Conservation (phyloP, 2,329 filamentous ascomycete species). For the Colletotrichum chlorophyti region DNA sequence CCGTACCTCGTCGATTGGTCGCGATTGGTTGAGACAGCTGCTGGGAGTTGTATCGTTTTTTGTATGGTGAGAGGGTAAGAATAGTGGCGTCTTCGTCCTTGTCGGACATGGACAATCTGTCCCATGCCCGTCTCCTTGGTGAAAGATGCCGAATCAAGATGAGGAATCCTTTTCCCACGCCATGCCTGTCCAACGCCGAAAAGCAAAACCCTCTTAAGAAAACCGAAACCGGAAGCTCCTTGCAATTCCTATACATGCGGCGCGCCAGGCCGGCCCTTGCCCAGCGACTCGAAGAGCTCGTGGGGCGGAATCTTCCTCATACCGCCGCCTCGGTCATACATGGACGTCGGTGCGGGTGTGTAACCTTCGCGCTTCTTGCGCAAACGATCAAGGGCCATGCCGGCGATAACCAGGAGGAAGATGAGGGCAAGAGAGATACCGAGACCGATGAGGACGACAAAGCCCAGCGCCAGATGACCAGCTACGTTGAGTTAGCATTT, state of each 20-base stretch:
- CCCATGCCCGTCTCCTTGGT: conserved; percentile 2
- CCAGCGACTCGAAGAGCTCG: conserved; percentile 63
- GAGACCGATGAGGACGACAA: conserved; percentile 81
- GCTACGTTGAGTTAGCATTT: conserved; percentile 41
- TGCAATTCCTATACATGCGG: conserved; percentile 54
- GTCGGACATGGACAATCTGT: not conserved
- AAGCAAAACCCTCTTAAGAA: conserved; percentile 27
- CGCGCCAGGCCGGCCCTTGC: conserved; percentile 53
- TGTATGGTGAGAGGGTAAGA: not conserved
- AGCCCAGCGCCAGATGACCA: conserved; percentile 72
- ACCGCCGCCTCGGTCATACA: conserved; percentile 65
- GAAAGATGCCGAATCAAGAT: conserved; percentile 20
- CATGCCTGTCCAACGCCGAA: conserved; percentile 45
- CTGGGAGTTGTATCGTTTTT: not conserved
- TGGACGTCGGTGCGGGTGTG: conserved; percentile 73
- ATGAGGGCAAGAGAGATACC: conserved; percentile 80
- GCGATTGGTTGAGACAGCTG: not conserved
- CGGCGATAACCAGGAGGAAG: conserved; percentile 77
- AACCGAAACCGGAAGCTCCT: conserved; percentile 16
- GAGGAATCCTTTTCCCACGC: conserved; percentile 23
- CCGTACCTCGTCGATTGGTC: not conserved
- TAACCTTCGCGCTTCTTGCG: conserved; percentile 83
- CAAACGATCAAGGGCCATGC: conserved; percentile 76
- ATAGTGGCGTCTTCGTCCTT: conserved; percentile 4
- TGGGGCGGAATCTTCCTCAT: conserved; percentile 67